These are phyloP conservation scores for Solanum hybrid DNA, from an alignment of 305 asterid species.

Conservation along the genomic window DNA sequence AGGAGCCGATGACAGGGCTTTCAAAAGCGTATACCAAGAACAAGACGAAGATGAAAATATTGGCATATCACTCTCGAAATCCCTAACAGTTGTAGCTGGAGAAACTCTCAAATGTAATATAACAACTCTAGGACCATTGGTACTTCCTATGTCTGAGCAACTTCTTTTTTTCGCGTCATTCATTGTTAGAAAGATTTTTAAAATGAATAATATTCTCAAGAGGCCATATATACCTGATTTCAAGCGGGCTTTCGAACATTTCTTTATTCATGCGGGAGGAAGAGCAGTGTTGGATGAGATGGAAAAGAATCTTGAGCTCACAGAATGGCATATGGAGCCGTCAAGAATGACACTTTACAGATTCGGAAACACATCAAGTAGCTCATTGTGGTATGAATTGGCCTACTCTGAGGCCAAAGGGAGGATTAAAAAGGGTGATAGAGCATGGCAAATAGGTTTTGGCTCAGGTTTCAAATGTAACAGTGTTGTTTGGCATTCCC, in stretches of 20 bases:
- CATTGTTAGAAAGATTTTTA: constrained; percentile 10
- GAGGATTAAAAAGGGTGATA: constrained; percentile 19
- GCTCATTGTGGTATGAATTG: constrained; percentile 23
- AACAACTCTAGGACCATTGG: constrained; percentile 23
- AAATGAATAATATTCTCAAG: not conserved
- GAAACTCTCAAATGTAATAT: constrained; percentile 23
- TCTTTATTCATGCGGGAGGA: constrained; percentile 28
- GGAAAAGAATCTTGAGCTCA: constrained; percentile 17
- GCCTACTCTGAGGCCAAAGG: constrained; percentile 11
- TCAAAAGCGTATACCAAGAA: constrained; percentile 18
- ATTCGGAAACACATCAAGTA: constrained; percentile 26
- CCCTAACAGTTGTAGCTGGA: constrained; percentile 21
- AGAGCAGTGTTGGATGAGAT: constrained; percentile 24
- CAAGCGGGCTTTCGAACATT: constrained; percentile 27
- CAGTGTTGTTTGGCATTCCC: constrained; percentile 16
- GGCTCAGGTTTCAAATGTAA: constrained; percentile 27
- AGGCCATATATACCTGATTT: constrained; percentile 26
- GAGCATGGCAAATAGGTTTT: constrained; percentile 27
- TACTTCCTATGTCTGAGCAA: not conserved
- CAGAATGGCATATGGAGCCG: constrained; percentile 25
- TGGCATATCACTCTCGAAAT: constrained; percentile 20
- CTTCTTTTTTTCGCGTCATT: constrained; percentile 12
- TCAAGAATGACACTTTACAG: constrained; percentile 27
- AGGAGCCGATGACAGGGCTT: constrained; percentile 18
- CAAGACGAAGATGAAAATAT: constrained; percentile 21